A percentile compares a stretch with the other conserved stretches of the same genome.
These are phyloP conservation scores for Isatis lusitanica DNA, from an alignment of 441 rosid genomes.

Conservation along the genomic window DNA sequence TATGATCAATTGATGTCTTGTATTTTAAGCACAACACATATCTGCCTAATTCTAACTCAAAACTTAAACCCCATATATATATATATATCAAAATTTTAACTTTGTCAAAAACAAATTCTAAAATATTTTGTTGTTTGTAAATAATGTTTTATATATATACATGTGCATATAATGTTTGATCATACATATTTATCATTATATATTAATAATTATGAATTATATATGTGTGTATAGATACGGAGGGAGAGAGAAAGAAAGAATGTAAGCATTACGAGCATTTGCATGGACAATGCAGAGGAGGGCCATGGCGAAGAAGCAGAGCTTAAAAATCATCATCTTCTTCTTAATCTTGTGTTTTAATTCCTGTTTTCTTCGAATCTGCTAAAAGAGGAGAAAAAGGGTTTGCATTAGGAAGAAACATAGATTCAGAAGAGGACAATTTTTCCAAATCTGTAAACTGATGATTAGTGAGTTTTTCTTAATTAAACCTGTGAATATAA, in stretches of 20 bases:
- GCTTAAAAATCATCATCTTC: background rate
- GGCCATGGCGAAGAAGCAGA: constrained; percentile 25
- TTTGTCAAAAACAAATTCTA: background rate
- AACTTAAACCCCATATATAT: background rate
- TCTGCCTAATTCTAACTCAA: background rate
- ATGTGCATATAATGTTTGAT: background rate
- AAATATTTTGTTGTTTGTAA: background rate
- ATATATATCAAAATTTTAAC: background rate
- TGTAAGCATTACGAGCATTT: constrained; percentile 33
- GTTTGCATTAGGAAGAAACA: constrained; percentile 27
- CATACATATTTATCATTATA: background rate
- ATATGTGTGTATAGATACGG: background rate
- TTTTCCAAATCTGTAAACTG: background rate
- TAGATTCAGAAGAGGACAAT: background rate
- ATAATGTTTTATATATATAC: background rate
- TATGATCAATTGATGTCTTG: background rate
- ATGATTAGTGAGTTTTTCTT: background rate
- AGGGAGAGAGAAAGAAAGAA: background rate
- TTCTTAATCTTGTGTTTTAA: background rate
- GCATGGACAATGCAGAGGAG: constrained; percentile 25
- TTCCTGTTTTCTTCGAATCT: constrained; percentile 25
- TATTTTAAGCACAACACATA: background rate
- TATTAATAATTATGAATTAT: background rate
- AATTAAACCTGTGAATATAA: constrained; percentile 11
- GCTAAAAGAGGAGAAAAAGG: background rate